Conservation (phyloP, 2,329 filamentous ascomycete species). For the Verticillium isaacii region DNA sequence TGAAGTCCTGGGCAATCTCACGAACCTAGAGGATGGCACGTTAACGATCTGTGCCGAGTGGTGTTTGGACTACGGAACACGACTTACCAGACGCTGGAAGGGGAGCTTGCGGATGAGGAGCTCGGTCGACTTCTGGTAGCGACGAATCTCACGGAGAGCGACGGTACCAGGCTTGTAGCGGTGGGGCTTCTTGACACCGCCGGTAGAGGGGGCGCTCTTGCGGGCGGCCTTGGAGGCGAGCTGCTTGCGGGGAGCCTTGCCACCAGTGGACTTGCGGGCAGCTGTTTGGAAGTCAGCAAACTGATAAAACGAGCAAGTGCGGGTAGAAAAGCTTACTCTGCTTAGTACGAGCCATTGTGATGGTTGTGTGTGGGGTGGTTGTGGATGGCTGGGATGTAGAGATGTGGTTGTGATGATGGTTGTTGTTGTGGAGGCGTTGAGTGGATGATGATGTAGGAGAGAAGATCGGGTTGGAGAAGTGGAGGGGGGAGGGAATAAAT, state of each 20-base stretch:
- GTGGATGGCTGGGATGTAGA: conserved; percentile 10
- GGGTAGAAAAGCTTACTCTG: conserved; percentile 33
- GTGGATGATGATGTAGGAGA: conserved; percentile 34
- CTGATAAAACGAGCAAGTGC: no score
- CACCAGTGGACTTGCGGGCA: conserved; percentile 73
- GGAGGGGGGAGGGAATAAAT: conserved; percentile 24
- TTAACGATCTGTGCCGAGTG: neutral
- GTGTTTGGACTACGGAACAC: neutral
- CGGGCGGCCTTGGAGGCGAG: conserved; percentile 98
- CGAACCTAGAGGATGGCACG: conserved; percentile 52
- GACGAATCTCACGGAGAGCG: conserved; percentile 88
- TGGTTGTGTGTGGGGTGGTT: conserved; percentile 22
- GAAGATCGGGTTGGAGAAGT: conserved; percentile 5
- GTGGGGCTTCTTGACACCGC: conserved; percentile 95
- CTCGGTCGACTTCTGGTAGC: conserved; percentile 88
- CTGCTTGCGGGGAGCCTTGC: conserved; percentile 86
- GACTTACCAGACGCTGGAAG: conserved; percentile 83
- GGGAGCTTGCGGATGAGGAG: conserved; percentile 92
- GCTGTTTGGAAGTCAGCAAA: conserved; percentile 5
- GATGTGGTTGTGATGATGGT: conserved; percentile 11
- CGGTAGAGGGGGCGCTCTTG: conserved; percentile 96
- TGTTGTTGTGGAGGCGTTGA: conserved; percentile 19
- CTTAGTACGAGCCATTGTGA: conserved; percentile 61
- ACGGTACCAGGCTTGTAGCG: conserved; percentile 79
- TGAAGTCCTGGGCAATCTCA: conserved; percentile 95